phyloP scores from a whole-genome alignment of 2,329 filamentous ascomycete genomes.

The Cyanodermella asteris region DNA sequence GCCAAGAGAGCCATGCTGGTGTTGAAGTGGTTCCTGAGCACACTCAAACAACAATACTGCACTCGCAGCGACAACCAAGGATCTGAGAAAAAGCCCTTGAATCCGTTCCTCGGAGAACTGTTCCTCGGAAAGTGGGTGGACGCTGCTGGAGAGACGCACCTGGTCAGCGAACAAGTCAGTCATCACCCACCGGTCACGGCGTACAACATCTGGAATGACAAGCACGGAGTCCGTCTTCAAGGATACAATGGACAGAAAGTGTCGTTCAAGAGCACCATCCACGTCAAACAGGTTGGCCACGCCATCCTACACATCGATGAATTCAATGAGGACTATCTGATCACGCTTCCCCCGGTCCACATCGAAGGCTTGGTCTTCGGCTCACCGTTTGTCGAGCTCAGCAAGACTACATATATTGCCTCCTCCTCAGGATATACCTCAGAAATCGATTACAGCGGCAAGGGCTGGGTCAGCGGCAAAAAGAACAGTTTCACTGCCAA shows the following conservation, averaged over 20 bases:
- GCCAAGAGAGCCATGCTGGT: conserved; percentile 68
- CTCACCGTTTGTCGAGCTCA: conserved; percentile 70
- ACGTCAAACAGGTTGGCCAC: conserved; percentile 86
- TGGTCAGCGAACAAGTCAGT: conserved; percentile 85
- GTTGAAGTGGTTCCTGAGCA: conserved; percentile 90
- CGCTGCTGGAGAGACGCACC: conserved; percentile 54
- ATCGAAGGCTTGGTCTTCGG: conserved; percentile 69
- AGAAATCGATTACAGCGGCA: conserved; percentile 81
- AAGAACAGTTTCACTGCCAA: conserved; percentile 73
- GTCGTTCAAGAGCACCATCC: conserved; percentile 80
- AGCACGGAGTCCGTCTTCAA: conserved; percentile 44
- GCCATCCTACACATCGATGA: conserved; percentile 49
- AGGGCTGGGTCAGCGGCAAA: conserved; percentile 86
- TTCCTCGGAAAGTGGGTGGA: conserved; percentile 86
- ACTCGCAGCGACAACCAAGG: conserved; percentile 57
- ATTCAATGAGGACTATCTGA: conserved; percentile 59
- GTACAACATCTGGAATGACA: conserved; percentile 74
- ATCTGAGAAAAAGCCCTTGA: conserved; percentile 93
- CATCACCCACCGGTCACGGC: conserved; percentile 91
- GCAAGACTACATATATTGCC: conserved; percentile 63
- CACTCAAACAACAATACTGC: conserved; percentile 68
- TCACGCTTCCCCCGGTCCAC: conserved; percentile 75
- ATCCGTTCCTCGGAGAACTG: conserved; percentile 86
- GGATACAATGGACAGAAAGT: conserved; percentile 96
- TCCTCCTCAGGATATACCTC: conserved; percentile 71